Base-by-base conservation (phyloP, 2,329 filamentous ascomycete genomes). In the Ascochyta rabiei region DNA sequence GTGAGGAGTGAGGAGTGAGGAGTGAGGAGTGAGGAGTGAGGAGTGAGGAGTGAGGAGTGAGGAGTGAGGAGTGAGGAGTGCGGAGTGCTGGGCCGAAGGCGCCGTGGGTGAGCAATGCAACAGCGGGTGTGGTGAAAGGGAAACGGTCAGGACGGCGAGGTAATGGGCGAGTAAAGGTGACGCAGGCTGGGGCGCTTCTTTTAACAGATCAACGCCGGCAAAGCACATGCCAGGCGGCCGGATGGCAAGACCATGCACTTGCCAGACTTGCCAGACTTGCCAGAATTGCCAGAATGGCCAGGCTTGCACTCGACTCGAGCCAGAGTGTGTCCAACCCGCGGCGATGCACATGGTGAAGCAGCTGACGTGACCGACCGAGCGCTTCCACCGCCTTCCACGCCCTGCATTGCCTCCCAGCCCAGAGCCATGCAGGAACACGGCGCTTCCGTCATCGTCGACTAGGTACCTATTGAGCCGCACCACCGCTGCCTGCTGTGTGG, bases 221-320 rank as follows among this genome's bases (percentile, higher is more conserved):
- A 55, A 55, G 52, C 46, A 55, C 46, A 30, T 30, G 52, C 46
- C 52, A 50, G 46, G 35, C 52, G 35, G 31, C 46, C 52, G 46
- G 52, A 55, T 46, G 52, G 49, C 52, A 50, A 50, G 52, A 55
- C 52, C 49, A 55, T 50, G 52, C 52, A 55, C 52, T 55, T 45
- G 51, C 39, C 43, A 46, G 34, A 40, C 23, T 24, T 26, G n/a
- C 35, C 35, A 21, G 23, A 37, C 52, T 54, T 45, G 21, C 21
- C 21, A n/a, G n/a, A n/a, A n/a, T 55, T 45, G 50, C 39, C 35
- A 21, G 23, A 37, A 46, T 54, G 40, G 21, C 21, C 21, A 21
- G 23, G 30, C 52, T 54, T 40, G 45, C 45, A 48, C 40, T 39
- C 40, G 51, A 53, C 50, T 53, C 50, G 50, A 53, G 50, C 50